phyloP scores from a whole-genome alignment of 345 rosid genomes.

The Gossypium herbaceum region DNA sequence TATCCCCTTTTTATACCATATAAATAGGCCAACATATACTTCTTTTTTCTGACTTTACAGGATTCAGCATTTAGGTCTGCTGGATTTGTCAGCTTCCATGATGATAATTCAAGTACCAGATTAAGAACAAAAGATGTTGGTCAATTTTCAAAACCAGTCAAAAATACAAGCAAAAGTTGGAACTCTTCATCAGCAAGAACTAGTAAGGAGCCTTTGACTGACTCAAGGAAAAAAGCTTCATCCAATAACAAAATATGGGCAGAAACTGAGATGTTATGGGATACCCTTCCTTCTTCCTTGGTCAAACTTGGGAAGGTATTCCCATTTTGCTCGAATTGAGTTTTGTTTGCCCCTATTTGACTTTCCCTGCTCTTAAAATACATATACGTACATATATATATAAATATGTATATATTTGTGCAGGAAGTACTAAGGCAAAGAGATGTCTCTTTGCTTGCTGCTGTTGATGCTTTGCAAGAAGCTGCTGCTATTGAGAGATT shows the following conservation, averaged over 20 bases:
- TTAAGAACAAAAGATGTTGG: slow-evolving; percentile 29
- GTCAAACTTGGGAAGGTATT: slow-evolving; percentile 60
- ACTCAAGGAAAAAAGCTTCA: slow-evolving; percentile 14
- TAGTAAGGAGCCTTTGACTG: slow-evolving; percentile 22
- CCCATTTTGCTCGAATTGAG: background rate
- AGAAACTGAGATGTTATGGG: slow-evolving; percentile 45
- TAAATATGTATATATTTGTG: background rate
- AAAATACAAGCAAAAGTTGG: slow-evolving; percentile 24
- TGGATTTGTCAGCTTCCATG: slow-evolving; percentile 24
- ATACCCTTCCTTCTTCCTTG: slow-evolving; percentile 47
- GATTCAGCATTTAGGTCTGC: slow-evolving; percentile 23
- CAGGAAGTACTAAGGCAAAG: slow-evolving; percentile 56
- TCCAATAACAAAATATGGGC: slow-evolving; percentile 20
- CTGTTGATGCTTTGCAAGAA: slow-evolving; percentile 58
- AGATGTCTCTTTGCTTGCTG: slow-evolving; percentile 50
- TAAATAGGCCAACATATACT: background rate
- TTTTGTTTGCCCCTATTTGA: background rate
- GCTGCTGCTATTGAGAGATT: slow-evolving; percentile 64
- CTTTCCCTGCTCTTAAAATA: background rate
- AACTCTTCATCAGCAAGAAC: slow-evolving; percentile 22
- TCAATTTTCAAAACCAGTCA: slow-evolving; percentile 26
- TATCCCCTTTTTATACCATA: background rate
- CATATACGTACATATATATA: background rate
- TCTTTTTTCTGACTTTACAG: slow-evolving; percentile 23
- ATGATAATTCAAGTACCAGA: slow-evolving; percentile 30